Evolutionary conservation across 352 stramenopile genomes (phyloP), one percentile per base, ranked within the genome.

Genomic region (Phytopythium oedochilum): DNA sequence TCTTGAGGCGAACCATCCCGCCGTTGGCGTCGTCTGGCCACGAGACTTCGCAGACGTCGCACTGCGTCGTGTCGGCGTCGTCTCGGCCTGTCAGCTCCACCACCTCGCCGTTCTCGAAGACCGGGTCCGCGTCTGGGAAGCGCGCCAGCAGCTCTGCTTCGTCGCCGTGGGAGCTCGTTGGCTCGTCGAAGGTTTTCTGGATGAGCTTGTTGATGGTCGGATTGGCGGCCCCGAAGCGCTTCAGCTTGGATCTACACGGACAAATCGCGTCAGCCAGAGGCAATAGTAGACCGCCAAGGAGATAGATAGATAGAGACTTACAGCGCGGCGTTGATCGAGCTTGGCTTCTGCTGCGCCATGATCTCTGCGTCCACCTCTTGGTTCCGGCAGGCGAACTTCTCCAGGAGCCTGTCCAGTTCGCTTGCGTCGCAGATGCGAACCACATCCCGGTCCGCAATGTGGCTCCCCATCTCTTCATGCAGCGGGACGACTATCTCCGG

Each of bases 21-120:
- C 64, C 61, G 0, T 66, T 67, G 2, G 65, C 73, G 29, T 87
- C 80, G 26, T 91, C 83, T 9, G 83, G 83, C 83, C 83, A 93
- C 10, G 83, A 93, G 2, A 93, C 83, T 35, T 91, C 83, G 28
- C 83, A 93, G 64, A 91, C 80, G 50, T 93, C 83, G 56, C 83
- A 93, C 42, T 78, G 79, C 22, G 20, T 44, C 53, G 28, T 64
- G 5, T 57, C 64, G 12, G 31, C 34, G 12, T 56, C 32, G 29
- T 32, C n/a, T 17, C 54, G 26, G 57, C 56, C 55, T 4, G 61
- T 63, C 5, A 89, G 67, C n/a, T 88, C 77, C 47, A 80, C 66
- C 0, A 85, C 64, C 15, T 83, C 71, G 1, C 64, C 73, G 38
- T 64, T 80, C 45, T 91, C 76, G 70, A 93, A 91, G 18, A 91